Evolutionary conservation across 805 yeast genomes (phyloP), one percentile per base, ranked within the genome.

Genomic region (Spathaspora passalidarum): DNA sequence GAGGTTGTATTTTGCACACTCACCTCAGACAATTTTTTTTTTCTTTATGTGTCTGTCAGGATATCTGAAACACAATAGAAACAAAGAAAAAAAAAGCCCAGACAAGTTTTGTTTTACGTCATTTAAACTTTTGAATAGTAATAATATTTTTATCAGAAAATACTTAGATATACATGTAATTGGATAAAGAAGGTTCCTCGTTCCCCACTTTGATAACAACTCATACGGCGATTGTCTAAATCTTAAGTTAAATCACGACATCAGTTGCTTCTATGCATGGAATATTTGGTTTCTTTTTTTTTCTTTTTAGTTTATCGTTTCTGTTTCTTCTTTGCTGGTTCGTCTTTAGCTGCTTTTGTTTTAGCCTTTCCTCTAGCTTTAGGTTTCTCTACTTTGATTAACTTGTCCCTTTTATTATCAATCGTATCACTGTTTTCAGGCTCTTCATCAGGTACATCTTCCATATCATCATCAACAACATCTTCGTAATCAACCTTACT

Each of bases 401-500:
- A 73, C 58, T 78, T 81, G 57, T 84, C 88, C 69, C 80, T 82
- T 53, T 76, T 74, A 16, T 76, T 56, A 51, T 80, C 87, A 13
- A 70, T 65, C 38, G 66, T 71, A 3, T 67, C 79, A 19, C 68
- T 73, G n/a, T 66, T 75, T 23, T 72, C 76, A n/a, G 10, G 14
- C 23, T 69, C 77, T 22, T 61, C 63, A 32, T 69, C 75, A 32
- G 57, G 67, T 16, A 40, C 17, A 40, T 47, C 50, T 23, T 66
- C 66, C 32, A 75, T 72, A 45, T 80, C 83, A 46, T 81, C 88
- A 20, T 78, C 82, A 35, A 85, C 75, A 2, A 84, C 89, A 49
- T 84, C 92, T 36, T 85, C 95, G 42, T 73, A 72, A 56, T 84
- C 91, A 3, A 89, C 90, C 34, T 70, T 73, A 19, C 60, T 61